Evolutionary conservation across 2,329 filamentous ascomycete genomes (phyloP).

Genomic region (Chalaropsis ovoidea): DNA sequence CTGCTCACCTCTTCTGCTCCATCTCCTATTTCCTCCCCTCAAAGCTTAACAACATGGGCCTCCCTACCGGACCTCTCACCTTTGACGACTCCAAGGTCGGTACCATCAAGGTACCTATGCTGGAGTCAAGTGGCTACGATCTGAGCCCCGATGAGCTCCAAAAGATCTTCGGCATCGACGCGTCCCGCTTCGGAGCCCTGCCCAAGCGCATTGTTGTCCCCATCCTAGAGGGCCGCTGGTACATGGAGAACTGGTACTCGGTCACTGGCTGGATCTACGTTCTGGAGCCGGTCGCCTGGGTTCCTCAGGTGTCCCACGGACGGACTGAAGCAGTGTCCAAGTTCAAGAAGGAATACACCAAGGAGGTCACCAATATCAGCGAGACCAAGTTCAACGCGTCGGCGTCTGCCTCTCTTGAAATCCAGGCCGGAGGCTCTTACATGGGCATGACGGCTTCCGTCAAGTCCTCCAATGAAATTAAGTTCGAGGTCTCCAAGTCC

Average conservation of each 20-base stretch:
- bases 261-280: constrained; percentile 5
- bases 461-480: not conserved
- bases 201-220: not conserved
- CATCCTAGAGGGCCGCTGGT: not conserved
- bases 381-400: not conserved
- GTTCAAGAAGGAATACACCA: not conserved
- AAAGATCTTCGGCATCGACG: not conserved
- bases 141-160: not conserved
- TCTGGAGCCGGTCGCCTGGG: not conserved
- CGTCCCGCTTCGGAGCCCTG: not conserved
- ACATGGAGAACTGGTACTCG: not conserved
- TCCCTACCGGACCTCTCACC: not conserved
- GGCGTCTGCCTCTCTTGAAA: not conserved
- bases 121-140: not conserved
- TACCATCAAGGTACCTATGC: not conserved
- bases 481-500: not conserved
- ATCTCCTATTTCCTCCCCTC: too few species aligned
- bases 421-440: not conserved
- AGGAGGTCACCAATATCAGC: not conserved
- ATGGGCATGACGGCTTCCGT: not conserved
- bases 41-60: not conserved
- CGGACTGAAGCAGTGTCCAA: not conserved
- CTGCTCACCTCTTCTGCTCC: too few species aligned
- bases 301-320: not conserved
- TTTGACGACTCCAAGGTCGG: constrained; percentile 1